Percentiles rank a stretch among this genome's conserved stretches.
Evolutionary conservation across 805 yeast genomes (phyloP).

Genomic region (Candida pini): DNA sequence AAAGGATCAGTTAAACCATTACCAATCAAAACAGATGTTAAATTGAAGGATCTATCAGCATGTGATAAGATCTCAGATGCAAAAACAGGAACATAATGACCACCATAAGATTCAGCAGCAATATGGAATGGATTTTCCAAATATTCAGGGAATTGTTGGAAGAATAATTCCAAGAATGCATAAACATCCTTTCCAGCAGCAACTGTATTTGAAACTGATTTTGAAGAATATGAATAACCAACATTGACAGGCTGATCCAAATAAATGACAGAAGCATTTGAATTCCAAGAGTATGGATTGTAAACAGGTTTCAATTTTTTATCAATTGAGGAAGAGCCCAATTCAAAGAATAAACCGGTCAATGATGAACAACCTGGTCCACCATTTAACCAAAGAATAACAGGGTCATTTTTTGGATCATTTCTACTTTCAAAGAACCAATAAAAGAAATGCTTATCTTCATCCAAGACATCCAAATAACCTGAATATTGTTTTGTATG

Average conservation of each 20-base stretch:
- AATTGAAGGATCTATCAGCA: constrained; percentile 52
- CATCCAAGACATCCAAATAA: constrained; percentile 61
- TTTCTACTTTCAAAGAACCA: constrained; percentile 92
- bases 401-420: constrained; percentile 81
- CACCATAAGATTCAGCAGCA: constrained; percentile 83
- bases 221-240: constrained; percentile 77
- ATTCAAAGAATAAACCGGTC: constrained; percentile 85
- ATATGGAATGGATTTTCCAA: constrained; percentile 57
- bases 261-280: constrained; percentile 78
- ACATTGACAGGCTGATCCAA: constrained; percentile 87
- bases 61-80: constrained; percentile 52
- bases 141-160: constrained; percentile 75
- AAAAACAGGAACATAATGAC: constrained; percentile 73
- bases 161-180: constrained; percentile 78
- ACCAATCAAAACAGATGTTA: constrained; percentile 81
- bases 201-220: constrained; percentile 57
- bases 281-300: constrained; percentile 83
- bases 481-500: constrained; percentile 69
- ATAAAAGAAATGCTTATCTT: constrained; percentile 82
- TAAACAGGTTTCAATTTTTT: constrained; percentile 58
- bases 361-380: constrained; percentile 95
- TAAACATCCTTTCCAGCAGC: constrained; percentile 87
- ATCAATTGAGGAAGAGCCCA: constrained; percentile 80
- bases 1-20: constrained; percentile 88
- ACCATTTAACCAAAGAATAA: constrained; percentile 85